A percentile compares a stretch with the other conserved stretches of the same genome.
These are phyloP conservation scores for Eremothecium sinecaudum DNA, from an alignment of 1,139 yeast genomes.

Conservation along the genomic window DNA sequence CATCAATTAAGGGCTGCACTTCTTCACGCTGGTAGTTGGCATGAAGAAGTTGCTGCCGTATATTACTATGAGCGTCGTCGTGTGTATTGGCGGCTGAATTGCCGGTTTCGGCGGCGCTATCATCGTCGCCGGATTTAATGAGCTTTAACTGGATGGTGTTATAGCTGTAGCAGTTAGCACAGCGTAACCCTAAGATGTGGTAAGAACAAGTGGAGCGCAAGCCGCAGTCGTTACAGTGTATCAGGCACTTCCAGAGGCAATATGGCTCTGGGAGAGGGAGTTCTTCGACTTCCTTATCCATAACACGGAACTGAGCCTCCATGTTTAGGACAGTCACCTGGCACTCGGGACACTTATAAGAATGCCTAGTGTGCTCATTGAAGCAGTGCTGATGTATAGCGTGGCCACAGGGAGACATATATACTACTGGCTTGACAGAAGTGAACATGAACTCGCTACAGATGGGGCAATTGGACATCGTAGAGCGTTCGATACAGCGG, in stretches of 20 bases:
- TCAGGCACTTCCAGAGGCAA: slow-evolving; percentile 62
- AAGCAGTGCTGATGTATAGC: slow-evolving; percentile 83
- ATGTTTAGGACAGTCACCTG: slow-evolving; percentile 75
- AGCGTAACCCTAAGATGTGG: slow-evolving; percentile 79
- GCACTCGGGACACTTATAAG: slow-evolving; percentile 87
- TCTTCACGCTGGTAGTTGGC: slow-evolving; percentile 18
- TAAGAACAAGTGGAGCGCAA: slow-evolving; percentile 70
- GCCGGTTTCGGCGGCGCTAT: slow-evolving; percentile 10
- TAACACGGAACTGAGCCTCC: slow-evolving; percentile 77
- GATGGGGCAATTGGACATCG: slow-evolving; percentile 87
- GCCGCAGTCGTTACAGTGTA: slow-evolving; percentile 82
- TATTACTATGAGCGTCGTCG: slow-evolving; percentile 4
- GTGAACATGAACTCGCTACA: slow-evolving; percentile 89
- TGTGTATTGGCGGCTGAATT: slow-evolving; percentile 11
- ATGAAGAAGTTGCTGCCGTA: slow-evolving; percentile 15
- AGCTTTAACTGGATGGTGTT: slow-evolving; percentile 68
- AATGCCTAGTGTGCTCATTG: slow-evolving; percentile 66
- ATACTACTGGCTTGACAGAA: slow-evolving; percentile 75
- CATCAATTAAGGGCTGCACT: slow-evolving; percentile 15
- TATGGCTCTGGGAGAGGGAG: slow-evolving; percentile 79
- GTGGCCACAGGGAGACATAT: slow-evolving; percentile 85
- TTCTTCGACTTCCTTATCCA: slow-evolving; percentile 71
- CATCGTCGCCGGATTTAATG: slow-evolving; percentile 36
- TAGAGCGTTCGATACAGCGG: slow-evolving; percentile 74
- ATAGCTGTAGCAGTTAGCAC: slow-evolving; percentile 78